A percentile compares a stretch with the other conserved stretches of the same genome.
Conservation (phyloP, 2,329 filamentous ascomycete genomes). For the Nemania bipapillata region DNA sequence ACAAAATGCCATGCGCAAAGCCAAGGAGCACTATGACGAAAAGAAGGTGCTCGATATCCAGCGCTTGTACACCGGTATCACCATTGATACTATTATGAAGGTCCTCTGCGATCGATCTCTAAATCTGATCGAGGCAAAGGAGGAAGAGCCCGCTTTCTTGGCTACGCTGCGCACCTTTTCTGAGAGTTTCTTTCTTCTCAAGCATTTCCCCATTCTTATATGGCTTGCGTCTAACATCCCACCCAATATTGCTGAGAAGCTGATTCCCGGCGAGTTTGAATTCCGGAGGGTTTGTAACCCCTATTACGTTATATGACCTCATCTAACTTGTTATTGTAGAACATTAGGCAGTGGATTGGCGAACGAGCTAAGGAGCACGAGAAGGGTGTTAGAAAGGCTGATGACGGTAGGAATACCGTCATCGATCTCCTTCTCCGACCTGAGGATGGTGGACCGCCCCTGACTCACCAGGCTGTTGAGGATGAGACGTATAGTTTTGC, state of each 20-base stretch:
- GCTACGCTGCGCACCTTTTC: slow-evolving; percentile 22
- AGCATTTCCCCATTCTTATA: slow-evolving; percentile 20
- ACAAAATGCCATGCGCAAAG: background rate
- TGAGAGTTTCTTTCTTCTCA: slow-evolving; percentile 20
- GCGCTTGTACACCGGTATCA: slow-evolving; percentile 21
- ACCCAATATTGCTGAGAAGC: slow-evolving; percentile 1
- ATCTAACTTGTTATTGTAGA: too few relatives aligned
- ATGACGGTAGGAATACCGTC: slow-evolving; percentile 14
- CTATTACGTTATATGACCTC: too few relatives aligned
- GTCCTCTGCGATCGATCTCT: slow-evolving; percentile 12
- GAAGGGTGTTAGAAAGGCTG: slow-evolving; percentile 3
- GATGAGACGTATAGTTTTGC: slow-evolving; percentile 20
- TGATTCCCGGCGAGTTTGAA: background rate
- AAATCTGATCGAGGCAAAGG: slow-evolving; percentile 11
- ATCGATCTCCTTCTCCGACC: slow-evolving; percentile 14
- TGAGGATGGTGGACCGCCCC: background rate
- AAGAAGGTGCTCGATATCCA: slow-evolving; percentile 10
- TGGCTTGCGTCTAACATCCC: slow-evolving; percentile 17
- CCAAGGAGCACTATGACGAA: slow-evolving; percentile 1
- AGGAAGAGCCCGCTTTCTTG: slow-evolving; percentile 19
- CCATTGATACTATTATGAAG: slow-evolving; percentile 23
- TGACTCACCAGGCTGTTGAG: slow-evolving; percentile 17
- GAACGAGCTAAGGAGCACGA: slow-evolving; percentile 14
- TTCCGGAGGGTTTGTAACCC: too few relatives aligned
- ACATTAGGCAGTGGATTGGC: slow-evolving; percentile 5